A percentile compares a stretch with the other conserved stretches of the same genome.
phyloP scores from a whole-genome alignment of 1,284 basidiomycete species.

The Cerioporus squamosus region DNA sequence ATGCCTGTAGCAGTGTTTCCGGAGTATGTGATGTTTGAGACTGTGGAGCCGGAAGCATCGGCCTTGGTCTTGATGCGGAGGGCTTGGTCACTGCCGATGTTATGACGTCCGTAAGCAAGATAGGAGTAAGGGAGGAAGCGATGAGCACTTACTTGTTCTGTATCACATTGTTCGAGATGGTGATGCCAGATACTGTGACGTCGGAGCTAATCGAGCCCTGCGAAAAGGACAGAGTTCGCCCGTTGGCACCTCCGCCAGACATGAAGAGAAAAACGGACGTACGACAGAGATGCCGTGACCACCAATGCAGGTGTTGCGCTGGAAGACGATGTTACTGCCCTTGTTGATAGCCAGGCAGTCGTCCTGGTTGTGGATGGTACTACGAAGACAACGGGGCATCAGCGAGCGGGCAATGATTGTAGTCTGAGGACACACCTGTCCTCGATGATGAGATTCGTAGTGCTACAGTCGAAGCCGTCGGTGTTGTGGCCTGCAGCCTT shows the following conservation, averaged over 20 bases:
- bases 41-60: slow-evolving; percentile 37
- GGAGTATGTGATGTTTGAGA: slow-evolving; percentile 43
- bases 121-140: background rate
- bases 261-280: background rate
- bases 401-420: too few relatives aligned
- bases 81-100: slow-evolving; percentile 39
- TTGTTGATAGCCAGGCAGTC: slow-evolving; percentile 67
- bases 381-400: background rate
- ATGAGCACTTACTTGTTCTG: slow-evolving; percentile 30
- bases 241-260: background rate
- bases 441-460: slow-evolving; percentile 48
- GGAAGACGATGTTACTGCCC: slow-evolving; percentile 59
- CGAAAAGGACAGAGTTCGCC: background rate
- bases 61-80: slow-evolving; percentile 47
- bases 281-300: slow-evolving; percentile 66
- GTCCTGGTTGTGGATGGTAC: slow-evolving; percentile 47
- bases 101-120: background rate
- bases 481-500: slow-evolving; percentile 45
- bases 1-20: slow-evolving; percentile 33
- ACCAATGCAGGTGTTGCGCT: slow-evolving; percentile 54
- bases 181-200: slow-evolving; percentile 48
- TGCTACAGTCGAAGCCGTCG: slow-evolving; percentile 57
- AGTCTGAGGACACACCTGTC: slow-evolving; percentile 29
- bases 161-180: slow-evolving; percentile 51
- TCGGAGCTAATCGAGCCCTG: slow-evolving; percentile 55